phyloP scores from a whole-genome alignment of 805 yeast species.

The Sporopachydermia lactativora region DNA sequence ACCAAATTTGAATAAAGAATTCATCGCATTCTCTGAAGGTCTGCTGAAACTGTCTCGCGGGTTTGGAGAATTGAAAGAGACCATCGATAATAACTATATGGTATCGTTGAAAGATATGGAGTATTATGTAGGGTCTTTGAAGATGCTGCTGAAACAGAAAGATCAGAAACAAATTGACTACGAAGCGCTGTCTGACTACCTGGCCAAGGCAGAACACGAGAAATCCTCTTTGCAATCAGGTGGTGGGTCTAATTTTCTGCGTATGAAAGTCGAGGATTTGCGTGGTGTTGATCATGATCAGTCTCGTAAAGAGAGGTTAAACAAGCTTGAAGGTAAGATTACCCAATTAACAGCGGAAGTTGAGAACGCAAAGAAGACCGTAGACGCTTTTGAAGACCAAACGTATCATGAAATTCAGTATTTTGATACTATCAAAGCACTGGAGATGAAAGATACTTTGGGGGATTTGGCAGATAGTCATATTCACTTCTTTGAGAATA shows the following conservation, averaged over 20 bases:
- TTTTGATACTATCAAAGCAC: conserved; percentile 70
- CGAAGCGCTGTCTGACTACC: conserved; percentile 72
- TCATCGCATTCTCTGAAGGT: conserved; percentile 33
- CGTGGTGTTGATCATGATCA: conserved; percentile 50
- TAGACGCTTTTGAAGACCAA: conserved; percentile 41
- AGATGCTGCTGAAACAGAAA: conserved; percentile 61
- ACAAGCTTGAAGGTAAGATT: conserved; percentile 34
- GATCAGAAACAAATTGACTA: conserved; percentile 87
- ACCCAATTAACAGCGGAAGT: conserved; percentile 35
- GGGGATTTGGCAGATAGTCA: conserved; percentile 63
- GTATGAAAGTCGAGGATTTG: conserved; percentile 44
- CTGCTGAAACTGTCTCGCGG: conserved; percentile 29
- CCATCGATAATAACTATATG: conserved; percentile 66
- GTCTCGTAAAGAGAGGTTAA: conserved; percentile 36
- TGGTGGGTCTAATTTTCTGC: conserved; percentile 37
- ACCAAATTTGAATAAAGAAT: conserved; percentile 23
- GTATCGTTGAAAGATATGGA: conserved; percentile 79
- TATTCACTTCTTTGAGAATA: conserved; percentile 52
- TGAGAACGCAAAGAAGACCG: conserved; percentile 32
- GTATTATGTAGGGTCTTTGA: conserved; percentile 55
- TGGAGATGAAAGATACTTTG: conserved; percentile 62
- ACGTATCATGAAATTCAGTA: conserved; percentile 41
- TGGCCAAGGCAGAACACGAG: conserved; percentile 57
- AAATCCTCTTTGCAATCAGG: conserved; percentile 38
- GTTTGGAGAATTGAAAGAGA: conserved; percentile 28